Conservation (phyloP, 768 basidiomycete species). For the Krasilnikovozyma curviuscula region DNA sequence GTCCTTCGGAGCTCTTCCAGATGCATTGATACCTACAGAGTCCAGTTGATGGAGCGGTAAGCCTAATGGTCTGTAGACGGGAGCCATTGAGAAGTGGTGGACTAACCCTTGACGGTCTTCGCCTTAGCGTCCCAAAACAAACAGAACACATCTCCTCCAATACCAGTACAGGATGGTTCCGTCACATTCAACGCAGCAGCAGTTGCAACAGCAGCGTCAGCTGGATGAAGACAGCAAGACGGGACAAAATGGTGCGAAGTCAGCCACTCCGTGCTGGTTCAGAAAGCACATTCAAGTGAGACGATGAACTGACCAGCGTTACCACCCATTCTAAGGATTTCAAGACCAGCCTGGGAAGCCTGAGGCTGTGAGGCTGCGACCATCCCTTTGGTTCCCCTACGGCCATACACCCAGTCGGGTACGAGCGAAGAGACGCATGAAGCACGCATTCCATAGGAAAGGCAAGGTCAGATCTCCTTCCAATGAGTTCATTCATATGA, state of each 20-base stretch:
- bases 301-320: constrained; percentile 53
- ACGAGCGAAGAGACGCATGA: no score
- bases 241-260: not conserved
- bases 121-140: constrained; percentile 72
- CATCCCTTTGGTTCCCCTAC: constrained; percentile 66
- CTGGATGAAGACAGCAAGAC: constrained; percentile 27
- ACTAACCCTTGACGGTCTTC: constrained; percentile 65
- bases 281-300: not conserved
- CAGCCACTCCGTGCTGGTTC: not conserved
- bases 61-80: constrained; percentile 58
- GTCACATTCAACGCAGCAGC: constrained; percentile 84
- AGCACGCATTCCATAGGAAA: no score
- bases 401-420: no score
- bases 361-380: constrained; percentile 79
- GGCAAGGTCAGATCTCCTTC: no score
- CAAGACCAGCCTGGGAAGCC: constrained; percentile 75
- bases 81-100: constrained; percentile 86
- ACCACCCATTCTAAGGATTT: constrained; percentile 78
- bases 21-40: constrained; percentile 57
- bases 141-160: constrained; percentile 41
- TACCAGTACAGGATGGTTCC: constrained; percentile 70
- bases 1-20: constrained; percentile 64
- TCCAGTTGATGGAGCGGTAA: constrained; percentile 55
- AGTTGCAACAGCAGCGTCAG: constrained; percentile 84
- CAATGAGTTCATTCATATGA: no score